Base-by-base conservation (phyloP, 2,329 filamentous ascomycete genomes). In the Aspergillus nomiae region DNA sequence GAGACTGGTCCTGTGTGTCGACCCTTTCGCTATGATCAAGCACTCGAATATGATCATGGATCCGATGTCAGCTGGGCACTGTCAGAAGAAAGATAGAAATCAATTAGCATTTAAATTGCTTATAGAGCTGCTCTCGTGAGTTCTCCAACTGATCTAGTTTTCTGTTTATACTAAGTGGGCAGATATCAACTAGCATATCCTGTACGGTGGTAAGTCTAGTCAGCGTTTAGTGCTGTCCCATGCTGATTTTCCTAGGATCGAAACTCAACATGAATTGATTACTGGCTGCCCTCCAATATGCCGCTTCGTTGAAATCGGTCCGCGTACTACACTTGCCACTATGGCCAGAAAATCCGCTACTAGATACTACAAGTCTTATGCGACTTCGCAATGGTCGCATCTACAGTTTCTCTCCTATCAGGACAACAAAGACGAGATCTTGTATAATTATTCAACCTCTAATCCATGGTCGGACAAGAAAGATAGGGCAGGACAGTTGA, bases 291-390 rank as follows among this genome's bases (percentile, higher is more conserved):
- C 65, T 28, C 63, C 69, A 19, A 72, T 73, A 32, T 68, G 76
- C 50, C 69, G 76, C 16, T 68, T 77, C 34, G 70, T 81, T 51
- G 79, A 81, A 66, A 72, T 81, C 56, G 79, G 79, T 5, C 78
- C 79, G 0, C 69, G 73, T 7, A 68, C 73, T 26, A 77, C 71
- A 5, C 66, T 81, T 26, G 69, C 71, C 11, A 74, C 69, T n/a
- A 80, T 81, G 77, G 73, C 74, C 21, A 76, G 74, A 68, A 72
- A 71, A 57, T 79, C 77, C 8, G 67, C 75, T 12, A 65, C 69
- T 46, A 67, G 66, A 43, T 62, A 69, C 66, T 67, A 63, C 60
- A 57, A 66, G 45, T 60, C 58, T 16, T 63, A 70, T 36, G 67
- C 71, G 56, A 63, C 68, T 21, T 65, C 69, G 16, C 62, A 62